Base-by-base conservation (phyloP, 2,329 filamentous ascomycete genomes). In the Ophiosphaerella herpotricha region DNA sequence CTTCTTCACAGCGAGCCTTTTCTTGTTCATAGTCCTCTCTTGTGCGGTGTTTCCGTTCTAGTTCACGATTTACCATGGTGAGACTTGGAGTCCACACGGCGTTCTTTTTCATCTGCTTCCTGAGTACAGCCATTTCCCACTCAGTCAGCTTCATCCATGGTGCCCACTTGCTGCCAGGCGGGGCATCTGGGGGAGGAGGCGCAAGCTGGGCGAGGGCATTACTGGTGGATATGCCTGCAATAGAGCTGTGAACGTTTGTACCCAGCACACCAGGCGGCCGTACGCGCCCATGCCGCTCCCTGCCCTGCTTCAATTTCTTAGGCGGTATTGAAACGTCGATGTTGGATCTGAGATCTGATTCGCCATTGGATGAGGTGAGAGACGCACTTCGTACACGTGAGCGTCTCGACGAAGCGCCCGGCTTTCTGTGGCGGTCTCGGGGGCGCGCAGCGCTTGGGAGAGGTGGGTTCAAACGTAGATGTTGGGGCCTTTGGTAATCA, bases 101-200 rank as follows among this genome's bases (percentile, higher is more conserved):
- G 65, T 94, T 94, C 79, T 94, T 94, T 81, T 94, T 94, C 90
- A 94, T 94, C 14, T 88, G 82, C 74, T 94, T 94, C 52, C 90
- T 80, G 7, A 94, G 78, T 55, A 85, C 83, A 5, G 84, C 85
- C 83, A 87, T 85, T 63, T 87, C 85, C 74, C 81, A 87, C 58
- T 86, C 84, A 2, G 85, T 87, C 54, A 87, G 72, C 49, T 83
- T 82, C 60, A 84, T 76, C 85, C 85, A 87, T 2, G 85, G 85
- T 52, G 80, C 74, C 72, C 82, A 81, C 62, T 81, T 80, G 70
- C 83, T 85, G 39, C 85, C 85, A 21, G 81, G 77, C 46, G 75
- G 75, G 7, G 84, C 84, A 66, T 85, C 81, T 16, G 79, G 72
- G 12, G 85, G 85, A 8, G 85, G 85, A 13, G 83, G 82, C 12